These are phyloP conservation scores for Botrytis tulipae DNA, from an alignment of 2,329 filamentous ascomycete genomes.

Conservation along the genomic window DNA sequence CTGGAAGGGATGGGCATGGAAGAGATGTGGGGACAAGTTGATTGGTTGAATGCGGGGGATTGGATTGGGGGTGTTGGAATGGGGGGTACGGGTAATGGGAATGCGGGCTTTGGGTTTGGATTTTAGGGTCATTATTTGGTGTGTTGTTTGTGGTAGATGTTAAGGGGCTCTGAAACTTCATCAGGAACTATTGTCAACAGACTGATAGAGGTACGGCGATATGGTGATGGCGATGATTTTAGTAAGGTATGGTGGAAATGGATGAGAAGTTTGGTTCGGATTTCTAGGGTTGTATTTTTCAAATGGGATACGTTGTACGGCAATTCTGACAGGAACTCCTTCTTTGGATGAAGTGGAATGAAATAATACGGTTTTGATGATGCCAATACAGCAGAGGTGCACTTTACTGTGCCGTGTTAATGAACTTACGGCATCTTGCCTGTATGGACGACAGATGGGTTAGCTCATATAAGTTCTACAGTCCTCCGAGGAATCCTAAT, in stretches of 20 bases:
- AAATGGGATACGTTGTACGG: neutral
- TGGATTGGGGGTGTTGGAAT: neutral
- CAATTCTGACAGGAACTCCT: neutral
- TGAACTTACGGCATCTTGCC: neutral
- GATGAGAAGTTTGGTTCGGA: neutral
- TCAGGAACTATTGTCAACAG: neutral
- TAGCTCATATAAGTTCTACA: neutral
- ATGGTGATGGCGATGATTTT: neutral
- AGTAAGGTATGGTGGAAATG: neutral
- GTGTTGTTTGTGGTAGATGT: neutral
- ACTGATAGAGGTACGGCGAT: neutral
- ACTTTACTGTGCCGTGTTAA: neutral
- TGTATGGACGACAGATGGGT: neutral
- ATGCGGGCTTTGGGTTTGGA: neutral
- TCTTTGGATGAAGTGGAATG: neutral
- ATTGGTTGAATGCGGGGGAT: slow-evolving; percentile 11
- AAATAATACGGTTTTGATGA: neutral
- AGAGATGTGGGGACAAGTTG: slow-evolving; percentile 15
- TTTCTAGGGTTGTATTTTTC: neutral
- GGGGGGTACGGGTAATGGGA: neutral
- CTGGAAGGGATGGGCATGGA: neutral
- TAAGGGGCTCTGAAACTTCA: neutral
- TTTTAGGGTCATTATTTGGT: neutral
- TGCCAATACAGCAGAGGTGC: neutral
- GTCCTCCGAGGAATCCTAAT: neutral